Conservation (phyloP, 495 filamentous ascomycete species). For the Daldinia decipiens region DNA sequence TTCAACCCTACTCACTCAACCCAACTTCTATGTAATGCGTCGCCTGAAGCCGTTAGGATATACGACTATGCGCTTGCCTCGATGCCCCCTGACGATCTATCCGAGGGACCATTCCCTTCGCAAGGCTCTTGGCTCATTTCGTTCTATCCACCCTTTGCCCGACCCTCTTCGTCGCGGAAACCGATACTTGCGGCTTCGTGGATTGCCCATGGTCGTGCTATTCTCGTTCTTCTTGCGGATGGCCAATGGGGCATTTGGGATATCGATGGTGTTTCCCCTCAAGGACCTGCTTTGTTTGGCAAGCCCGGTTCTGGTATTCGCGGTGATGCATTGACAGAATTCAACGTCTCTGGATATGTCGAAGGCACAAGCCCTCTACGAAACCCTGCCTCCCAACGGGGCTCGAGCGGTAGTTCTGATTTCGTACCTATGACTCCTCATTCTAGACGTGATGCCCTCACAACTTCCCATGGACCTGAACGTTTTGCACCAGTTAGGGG, state of each 20-base stretch:
- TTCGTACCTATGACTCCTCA: constrained; percentile 89
- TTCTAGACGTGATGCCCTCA: constrained; percentile 68
- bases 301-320: constrained; percentile 67
- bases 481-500: constrained; percentile 60
- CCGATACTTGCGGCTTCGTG: constrained; percentile 83
- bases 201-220: constrained; percentile 79
- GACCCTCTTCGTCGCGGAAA: constrained; percentile 68
- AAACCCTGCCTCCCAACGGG: constrained; percentile 52
- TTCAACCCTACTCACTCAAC: constrained; percentile 76
- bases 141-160: constrained; percentile 73
- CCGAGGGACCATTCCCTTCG: constrained; percentile 59
- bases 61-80: constrained; percentile 61
- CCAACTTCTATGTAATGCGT: constrained; percentile 74
- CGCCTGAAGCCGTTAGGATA: constrained; percentile 74
- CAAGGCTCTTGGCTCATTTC: constrained; percentile 74
- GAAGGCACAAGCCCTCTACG: constrained; percentile 59
- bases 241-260: constrained; percentile 98
- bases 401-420: constrained; percentile 46
- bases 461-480: constrained; percentile 48
- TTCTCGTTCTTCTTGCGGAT: constrained; percentile 80
- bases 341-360: constrained; percentile 75
- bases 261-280: constrained; percentile 70
- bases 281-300: constrained; percentile 63
- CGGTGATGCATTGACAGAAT: constrained; percentile 71
- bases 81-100: constrained; percentile 56